Evolutionary conservation across 768 basidiomycete genomes (phyloP).

Genomic region (Termitomyces bulborhizus): DNA sequence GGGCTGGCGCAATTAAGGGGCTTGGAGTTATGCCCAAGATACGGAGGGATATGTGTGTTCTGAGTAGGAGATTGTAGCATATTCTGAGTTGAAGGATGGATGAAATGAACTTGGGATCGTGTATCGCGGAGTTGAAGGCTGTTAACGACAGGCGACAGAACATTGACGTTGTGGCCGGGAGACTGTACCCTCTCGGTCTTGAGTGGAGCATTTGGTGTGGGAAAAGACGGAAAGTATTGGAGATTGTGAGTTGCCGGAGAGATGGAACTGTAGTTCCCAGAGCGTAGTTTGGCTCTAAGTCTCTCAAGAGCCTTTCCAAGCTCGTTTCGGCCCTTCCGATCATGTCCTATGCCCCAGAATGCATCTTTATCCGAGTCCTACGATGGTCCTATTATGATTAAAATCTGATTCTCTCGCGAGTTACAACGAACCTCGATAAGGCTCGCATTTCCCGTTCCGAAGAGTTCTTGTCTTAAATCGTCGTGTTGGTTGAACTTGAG

Average conservation of each 20-base stretch:
- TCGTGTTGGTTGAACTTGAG: slow-evolving; percentile 69
- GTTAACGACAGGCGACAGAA: not conserved
- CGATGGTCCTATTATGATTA: slow-evolving; percentile 3
- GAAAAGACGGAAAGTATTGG: not conserved
- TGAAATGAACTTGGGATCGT: not conserved
- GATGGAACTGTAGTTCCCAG: not conserved
- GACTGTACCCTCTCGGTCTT: not conserved
- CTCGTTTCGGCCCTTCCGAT: slow-evolving; percentile 64
- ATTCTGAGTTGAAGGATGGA: not conserved
- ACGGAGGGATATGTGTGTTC: not conserved
- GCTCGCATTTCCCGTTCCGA: slow-evolving; percentile 59
- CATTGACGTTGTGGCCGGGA: not conserved
- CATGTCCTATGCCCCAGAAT: slow-evolving; percentile 73
- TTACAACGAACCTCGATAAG: slow-evolving; percentile 52
- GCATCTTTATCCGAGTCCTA: slow-evolving; percentile 73
- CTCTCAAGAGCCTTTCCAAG: slow-evolving; percentile 66
- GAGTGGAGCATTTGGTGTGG: not conserved
- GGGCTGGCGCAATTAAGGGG: not conserved
- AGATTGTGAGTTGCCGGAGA: not conserved
- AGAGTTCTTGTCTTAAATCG: slow-evolving; percentile 50
- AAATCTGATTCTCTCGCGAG: not conserved
- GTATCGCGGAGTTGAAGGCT: not conserved
- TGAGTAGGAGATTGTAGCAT: not conserved
- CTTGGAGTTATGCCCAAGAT: not conserved
- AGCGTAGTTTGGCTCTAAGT: slow-evolving; percentile 49